Evolutionary conservation across 1,139 yeast genomes (phyloP).

Genomic region (Pneumocystis jirovecii): DNA sequence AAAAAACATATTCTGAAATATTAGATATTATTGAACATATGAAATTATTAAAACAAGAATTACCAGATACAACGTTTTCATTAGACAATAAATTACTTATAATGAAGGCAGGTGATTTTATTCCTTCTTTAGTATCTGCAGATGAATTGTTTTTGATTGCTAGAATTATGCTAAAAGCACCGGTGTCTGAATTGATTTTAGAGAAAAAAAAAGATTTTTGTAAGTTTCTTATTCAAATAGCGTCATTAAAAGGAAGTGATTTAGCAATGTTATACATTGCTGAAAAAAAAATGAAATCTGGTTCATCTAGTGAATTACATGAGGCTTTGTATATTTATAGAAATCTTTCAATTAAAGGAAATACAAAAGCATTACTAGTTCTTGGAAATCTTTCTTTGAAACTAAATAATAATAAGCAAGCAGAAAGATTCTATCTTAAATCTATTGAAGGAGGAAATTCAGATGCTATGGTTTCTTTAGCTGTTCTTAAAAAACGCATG

Average conservation of each 20-base stretch:
- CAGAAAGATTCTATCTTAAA: not conserved
- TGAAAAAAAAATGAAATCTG: not conserved
- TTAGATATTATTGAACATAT: not conserved
- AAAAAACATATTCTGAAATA: not conserved
- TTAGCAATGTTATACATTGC: not conserved
- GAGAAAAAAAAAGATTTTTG: not conserved
- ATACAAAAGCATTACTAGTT: not conserved
- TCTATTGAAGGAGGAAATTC: not conserved
- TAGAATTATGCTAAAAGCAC: not conserved
- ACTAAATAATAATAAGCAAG: not conserved
- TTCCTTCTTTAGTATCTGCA: not conserved
- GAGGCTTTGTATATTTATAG: not conserved
- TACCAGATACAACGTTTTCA: not conserved
- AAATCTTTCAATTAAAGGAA: not conserved
- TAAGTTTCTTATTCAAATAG: not conserved
- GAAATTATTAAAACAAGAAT: not conserved
- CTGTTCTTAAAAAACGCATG: not conserved
- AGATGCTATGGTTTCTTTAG: not conserved
- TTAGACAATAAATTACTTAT: not conserved
- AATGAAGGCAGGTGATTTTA: not conserved
- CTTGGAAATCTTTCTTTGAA: not conserved
- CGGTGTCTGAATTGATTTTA: not conserved
- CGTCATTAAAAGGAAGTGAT: not conserved
- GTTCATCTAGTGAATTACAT: not conserved
- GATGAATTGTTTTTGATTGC: not conserved